Base-by-base conservation (phyloP, 768 basidiomycete species). In the Mycena latifolia region DNA sequence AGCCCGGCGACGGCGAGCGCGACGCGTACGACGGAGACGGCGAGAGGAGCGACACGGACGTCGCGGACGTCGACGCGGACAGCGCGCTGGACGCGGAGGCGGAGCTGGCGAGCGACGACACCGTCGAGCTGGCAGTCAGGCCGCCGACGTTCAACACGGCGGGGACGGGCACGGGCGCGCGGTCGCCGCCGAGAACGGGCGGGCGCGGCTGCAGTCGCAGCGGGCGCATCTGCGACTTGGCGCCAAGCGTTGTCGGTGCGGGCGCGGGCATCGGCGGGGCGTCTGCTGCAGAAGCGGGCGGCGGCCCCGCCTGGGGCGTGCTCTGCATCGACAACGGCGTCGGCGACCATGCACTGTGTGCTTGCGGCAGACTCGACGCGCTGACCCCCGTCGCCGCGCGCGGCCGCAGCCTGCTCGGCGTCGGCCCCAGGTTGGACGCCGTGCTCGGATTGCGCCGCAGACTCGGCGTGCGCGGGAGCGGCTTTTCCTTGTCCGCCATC, bases 91-190 rank as follows among this genome's bases (percentile, higher is more conserved):
- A 53, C 24, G 56, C 39, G 12, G 67, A 61, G 12, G 48, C 29
- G 29, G 66, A 67, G 35, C 50, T 47, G 4, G 66, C 43, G 20
- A 60, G 43, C 20, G 61, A 62, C 6, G 68, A 59, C 8, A 25
- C 45, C 24, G 56, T 55, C 2, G 27, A 18, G 50, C 63, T 62
- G 14, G 35, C 10, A 24, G 51, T 20, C 1, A 66, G 43, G 1
- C 61, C 55, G 24, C n/a, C 45, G 22, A 57, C 54, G 31, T 25
- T 47, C 43, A 55, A 39, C 6, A 69, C 55, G 3, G 41, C 17
- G 12, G 68, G 69, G 15, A 70, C 69, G 1, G 69, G 69, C 12
- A 69, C 69, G 9, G 69, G 61, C 29, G 64, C 57, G 22, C 69
- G 64, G 48, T 70, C 69, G 12, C 69, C 69, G 43, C 65, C 69